Percentiles rank a stretch among this genome's conserved stretches.
Evolutionary conservation across 2,329 filamentous ascomycete species (phyloP).

Genomic region (Colletotrichum brevisporum): DNA sequence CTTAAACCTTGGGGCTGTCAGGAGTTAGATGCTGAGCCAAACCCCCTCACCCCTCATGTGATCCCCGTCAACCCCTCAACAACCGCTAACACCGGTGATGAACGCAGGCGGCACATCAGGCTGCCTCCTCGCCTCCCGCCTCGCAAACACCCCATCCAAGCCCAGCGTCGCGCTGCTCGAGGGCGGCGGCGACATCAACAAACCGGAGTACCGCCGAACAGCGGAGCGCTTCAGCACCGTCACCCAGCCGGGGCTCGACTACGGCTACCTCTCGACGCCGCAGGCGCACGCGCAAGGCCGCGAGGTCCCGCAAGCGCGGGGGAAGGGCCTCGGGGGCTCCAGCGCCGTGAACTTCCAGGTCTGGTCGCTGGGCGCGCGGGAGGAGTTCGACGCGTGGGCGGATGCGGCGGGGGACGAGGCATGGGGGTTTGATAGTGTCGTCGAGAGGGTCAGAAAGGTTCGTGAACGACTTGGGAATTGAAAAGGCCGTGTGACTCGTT

Average conservation of each 20-base stretch:
- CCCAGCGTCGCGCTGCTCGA: constrained; percentile 73
- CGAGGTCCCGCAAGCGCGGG: constrained; percentile 63
- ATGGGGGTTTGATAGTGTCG: constrained; percentile 47
- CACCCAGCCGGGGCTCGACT: constrained; percentile 63
- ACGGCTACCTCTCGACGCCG: constrained; percentile 64
- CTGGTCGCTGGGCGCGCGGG: constrained; percentile 67
- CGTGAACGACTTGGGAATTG: too few species aligned
- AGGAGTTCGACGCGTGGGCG: constrained; percentile 76
- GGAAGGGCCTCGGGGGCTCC: constrained; percentile 65
- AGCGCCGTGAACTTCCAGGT: constrained; percentile 69
- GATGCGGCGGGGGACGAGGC: constrained; percentile 66
- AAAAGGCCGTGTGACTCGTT: too few species aligned
- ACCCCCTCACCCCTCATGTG: background rate
- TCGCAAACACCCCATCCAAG: constrained; percentile 60
- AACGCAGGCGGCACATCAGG: constrained; percentile 71
- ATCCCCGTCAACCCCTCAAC: background rate
- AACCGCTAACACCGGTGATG: constrained; percentile 2
- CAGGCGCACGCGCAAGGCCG: constrained; percentile 60
- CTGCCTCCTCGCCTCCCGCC: constrained; percentile 65
- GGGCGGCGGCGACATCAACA: constrained; percentile 66
- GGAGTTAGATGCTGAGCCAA: too few species aligned
- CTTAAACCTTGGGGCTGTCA: too few species aligned
- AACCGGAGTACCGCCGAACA: constrained; percentile 63
- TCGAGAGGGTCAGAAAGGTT: constrained; percentile 23
- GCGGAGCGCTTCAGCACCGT: constrained; percentile 67